These are phyloP conservation scores for Haplographium delicatum DNA, from an alignment of 495 filamentous ascomycete genomes.

Conservation along the genomic window DNA sequence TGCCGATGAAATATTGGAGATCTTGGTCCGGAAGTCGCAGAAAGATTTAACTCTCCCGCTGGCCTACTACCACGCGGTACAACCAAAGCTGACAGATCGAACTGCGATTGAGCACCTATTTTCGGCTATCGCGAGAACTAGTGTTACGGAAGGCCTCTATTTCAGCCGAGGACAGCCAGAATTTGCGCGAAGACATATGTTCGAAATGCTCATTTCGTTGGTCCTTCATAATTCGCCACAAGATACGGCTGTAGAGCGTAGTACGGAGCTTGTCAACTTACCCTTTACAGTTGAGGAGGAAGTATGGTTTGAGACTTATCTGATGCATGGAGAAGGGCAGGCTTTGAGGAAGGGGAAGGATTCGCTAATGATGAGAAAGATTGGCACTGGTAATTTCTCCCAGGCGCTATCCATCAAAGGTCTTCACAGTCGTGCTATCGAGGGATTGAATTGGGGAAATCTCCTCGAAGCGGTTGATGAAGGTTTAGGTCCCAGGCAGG, in stretches of 20 bases:
- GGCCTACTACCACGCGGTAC: slow-evolving; percentile 70
- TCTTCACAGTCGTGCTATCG: slow-evolving; percentile 11
- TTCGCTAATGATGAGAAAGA: slow-evolving; percentile 61
- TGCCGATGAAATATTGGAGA: slow-evolving; percentile 70
- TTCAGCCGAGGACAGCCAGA: slow-evolving; percentile 64
- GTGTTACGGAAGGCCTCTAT: slow-evolving; percentile 65
- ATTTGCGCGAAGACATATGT: slow-evolving; percentile 50
- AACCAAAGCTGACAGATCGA: slow-evolving; percentile 56
- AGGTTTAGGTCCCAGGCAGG: slow-evolving; percentile 19
- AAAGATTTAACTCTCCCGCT: slow-evolving; percentile 61
- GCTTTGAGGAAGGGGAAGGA: slow-evolving; percentile 58
- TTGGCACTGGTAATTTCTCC: slow-evolving; percentile 49
- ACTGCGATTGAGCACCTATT: slow-evolving; percentile 59
- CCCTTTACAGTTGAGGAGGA: slow-evolving; percentile 66
- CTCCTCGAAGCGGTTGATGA: slow-evolving; percentile 17
- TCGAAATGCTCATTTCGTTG: slow-evolving; percentile 61
- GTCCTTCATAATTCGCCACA: slow-evolving; percentile 45
- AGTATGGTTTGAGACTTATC: slow-evolving; percentile 61
- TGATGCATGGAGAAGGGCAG: slow-evolving; percentile 57
- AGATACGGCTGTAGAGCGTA: slow-evolving; percentile 46
- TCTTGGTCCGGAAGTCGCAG: slow-evolving; percentile 56
- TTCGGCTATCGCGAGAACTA: slow-evolving; percentile 58
- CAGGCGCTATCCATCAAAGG: slow-evolving; percentile 18
- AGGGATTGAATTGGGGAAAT: slow-evolving; percentile 19
- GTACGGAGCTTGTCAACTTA: slow-evolving; percentile 64